Conservation (phyloP, 164 flowering plant species). For the Vitis labrusca region DNA sequence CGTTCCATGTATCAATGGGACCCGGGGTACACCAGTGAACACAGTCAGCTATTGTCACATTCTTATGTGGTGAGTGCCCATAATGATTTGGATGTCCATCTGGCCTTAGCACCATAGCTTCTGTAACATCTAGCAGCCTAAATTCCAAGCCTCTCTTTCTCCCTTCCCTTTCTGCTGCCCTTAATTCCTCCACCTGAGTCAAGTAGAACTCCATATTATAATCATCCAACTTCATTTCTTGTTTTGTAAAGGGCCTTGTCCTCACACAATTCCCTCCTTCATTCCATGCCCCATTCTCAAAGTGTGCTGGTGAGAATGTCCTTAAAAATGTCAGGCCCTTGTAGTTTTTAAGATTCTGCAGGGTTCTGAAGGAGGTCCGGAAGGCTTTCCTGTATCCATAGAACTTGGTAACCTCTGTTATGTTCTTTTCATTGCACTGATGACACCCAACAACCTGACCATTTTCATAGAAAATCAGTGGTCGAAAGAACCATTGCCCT, state of each 20-base stretch:
- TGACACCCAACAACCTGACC: constrained; percentile 32
- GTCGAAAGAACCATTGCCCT: constrained; percentile 37
- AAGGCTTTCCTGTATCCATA: constrained; percentile 40
- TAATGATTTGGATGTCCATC: constrained; percentile 57
- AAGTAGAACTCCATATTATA: constrained; percentile 23
- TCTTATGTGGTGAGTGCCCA: constrained; percentile 26
- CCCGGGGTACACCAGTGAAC: constrained; percentile 68
- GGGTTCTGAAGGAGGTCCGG: constrained; percentile 28
- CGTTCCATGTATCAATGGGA: constrained; percentile 56
- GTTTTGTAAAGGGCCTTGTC: constrained; percentile 31
- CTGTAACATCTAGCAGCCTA: constrained; percentile 35
- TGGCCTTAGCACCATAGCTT: constrained; percentile 47
- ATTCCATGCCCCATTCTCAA: constrained; percentile 52
- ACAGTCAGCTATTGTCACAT: constrained; percentile 37
- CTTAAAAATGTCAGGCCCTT: constrained; percentile 41
- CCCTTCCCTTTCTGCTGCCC: constrained; percentile 30
- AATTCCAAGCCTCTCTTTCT: constrained; percentile 32
- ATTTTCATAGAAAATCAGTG: constrained; percentile 23
- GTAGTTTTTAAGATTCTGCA: constrained; percentile 22
- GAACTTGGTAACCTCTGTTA: constrained; percentile 15
- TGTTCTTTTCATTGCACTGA: constrained; percentile 25
- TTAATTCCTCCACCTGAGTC: constrained; percentile 44
- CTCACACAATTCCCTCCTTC: constrained; percentile 50
- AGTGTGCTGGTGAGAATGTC: constrained; percentile 47
- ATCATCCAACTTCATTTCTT: constrained; percentile 25